Conservation (phyloP, 306 rosid species). For the Acacia confusa region DNA sequence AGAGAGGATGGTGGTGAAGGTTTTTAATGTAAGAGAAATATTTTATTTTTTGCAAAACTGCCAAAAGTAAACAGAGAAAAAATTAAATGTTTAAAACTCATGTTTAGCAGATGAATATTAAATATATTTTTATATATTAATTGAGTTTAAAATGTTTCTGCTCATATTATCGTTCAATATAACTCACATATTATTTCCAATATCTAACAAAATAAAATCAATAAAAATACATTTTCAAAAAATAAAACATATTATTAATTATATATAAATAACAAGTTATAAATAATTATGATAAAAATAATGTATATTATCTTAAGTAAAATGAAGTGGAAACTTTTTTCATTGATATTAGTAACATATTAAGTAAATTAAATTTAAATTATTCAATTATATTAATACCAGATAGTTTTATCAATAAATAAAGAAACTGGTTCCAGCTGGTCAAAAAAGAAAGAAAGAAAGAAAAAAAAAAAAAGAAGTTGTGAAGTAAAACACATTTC, state of each 20-base stretch:
- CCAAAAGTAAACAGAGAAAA: background rate
- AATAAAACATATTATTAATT: too few relatives aligned
- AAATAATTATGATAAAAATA: too few relatives aligned
- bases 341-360: background rate
- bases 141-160: background rate
- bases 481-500: background rate
- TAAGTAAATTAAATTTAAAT: too few relatives aligned
- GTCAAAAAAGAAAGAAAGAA: too few relatives aligned
- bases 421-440: background rate
- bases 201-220: background rate
- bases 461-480: too few relatives aligned
- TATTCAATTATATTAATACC: too few relatives aligned
- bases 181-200: background rate
- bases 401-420: too few relatives aligned
- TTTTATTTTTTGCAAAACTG: conserved; percentile 26
- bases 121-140: background rate
- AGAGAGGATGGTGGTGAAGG: conserved; percentile 4
- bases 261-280: too few relatives aligned
- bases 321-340: background rate
- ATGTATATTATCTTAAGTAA: too few relatives aligned
- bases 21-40: conserved; percentile 10
- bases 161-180: background rate
- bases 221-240: background rate
- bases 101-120: background rate
- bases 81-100: background rate